Conservation (phyloP, 495 filamentous ascomycete genomes). For the Podospora conica region DNA sequence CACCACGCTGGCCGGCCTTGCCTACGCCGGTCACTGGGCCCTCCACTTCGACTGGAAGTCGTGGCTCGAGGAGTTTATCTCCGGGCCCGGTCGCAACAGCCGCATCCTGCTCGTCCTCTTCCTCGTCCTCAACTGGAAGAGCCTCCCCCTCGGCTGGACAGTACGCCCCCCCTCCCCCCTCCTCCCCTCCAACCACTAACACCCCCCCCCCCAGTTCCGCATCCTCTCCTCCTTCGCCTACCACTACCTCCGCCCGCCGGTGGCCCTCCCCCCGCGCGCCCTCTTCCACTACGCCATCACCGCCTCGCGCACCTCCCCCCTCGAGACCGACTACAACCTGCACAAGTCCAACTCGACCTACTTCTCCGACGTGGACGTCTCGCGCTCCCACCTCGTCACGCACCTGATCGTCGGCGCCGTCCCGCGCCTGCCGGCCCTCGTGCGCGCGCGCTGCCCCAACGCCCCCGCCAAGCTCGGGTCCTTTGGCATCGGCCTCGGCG, state of each 20-base stretch:
- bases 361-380: constrained; percentile 73
- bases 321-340: constrained; percentile 75
- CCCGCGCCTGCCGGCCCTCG: constrained; percentile 32
- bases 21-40: constrained; percentile 36
- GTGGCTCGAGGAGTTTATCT: constrained; percentile 38
- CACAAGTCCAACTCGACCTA: constrained; percentile 84
- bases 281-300: constrained; percentile 64
- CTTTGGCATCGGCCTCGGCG: constrained; percentile 59
- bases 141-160: constrained; percentile 69
- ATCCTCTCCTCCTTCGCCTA: constrained; percentile 56
- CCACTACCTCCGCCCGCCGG: constrained; percentile 45
- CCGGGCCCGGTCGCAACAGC: constrained; percentile 43
- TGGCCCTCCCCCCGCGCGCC: constrained; percentile 40
- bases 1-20: constrained; percentile 28
- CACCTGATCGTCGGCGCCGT: constrained; percentile 49
- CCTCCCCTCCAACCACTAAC: not conserved
- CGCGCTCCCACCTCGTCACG: constrained; percentile 54
- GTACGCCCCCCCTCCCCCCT: constrained; percentile 37
- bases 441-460: constrained; percentile 38
- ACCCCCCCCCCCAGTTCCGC: constrained; percentile 44
- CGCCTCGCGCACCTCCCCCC: constrained; percentile 49
- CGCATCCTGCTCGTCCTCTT: constrained; percentile 47
- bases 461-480: constrained; percentile 28
- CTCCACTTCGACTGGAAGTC: constrained; percentile 29
- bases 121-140: constrained; percentile 61